phyloP scores from a whole-genome alignment of 148 eudicot species.

The Persicaria maculosa region DNA sequence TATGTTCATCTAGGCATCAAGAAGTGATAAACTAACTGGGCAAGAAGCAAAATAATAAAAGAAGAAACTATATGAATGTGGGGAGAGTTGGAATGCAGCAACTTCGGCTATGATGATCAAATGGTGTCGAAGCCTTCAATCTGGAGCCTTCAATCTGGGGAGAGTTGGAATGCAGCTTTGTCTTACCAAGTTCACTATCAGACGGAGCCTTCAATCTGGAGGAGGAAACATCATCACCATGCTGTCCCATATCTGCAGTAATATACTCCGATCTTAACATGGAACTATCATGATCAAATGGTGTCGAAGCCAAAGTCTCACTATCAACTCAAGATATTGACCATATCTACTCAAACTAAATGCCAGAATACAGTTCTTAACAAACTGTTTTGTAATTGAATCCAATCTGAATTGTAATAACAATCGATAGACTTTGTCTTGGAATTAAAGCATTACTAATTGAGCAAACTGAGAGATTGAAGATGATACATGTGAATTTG shows the following conservation, averaged over 20 bases:
- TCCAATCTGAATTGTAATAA: background rate
- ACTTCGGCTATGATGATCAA: too few relatives aligned
- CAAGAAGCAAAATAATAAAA: too few relatives aligned
- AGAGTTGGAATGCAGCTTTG: too few relatives aligned
- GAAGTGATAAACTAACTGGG: too few relatives aligned
- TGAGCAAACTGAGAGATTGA: background rate
- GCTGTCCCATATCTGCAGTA: background rate
- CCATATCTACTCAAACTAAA: background rate
- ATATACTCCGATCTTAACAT: background rate
- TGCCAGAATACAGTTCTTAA: background rate
- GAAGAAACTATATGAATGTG: too few relatives aligned
- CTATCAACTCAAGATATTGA: background rate
- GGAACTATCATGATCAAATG: background rate
- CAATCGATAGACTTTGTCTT: background rate
- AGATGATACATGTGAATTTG: conserved; percentile 7
- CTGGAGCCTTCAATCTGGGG: too few relatives aligned
- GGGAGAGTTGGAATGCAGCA: too few relatives aligned
- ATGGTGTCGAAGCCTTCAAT: too few relatives aligned
- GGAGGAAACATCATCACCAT: conserved; percentile 8
- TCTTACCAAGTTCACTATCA: too few relatives aligned
- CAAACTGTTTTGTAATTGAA: background rate
- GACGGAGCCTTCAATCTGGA: too few relatives aligned
- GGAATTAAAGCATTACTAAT: background rate
- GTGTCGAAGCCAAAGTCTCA: conserved; percentile 7
- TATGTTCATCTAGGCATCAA: too few relatives aligned